Percentiles rank a stretch among this genome's conserved stretches.
phyloP scores from a whole-genome alignment of 75 land plant species.

The Sequoiadendron giganteum region DNA sequence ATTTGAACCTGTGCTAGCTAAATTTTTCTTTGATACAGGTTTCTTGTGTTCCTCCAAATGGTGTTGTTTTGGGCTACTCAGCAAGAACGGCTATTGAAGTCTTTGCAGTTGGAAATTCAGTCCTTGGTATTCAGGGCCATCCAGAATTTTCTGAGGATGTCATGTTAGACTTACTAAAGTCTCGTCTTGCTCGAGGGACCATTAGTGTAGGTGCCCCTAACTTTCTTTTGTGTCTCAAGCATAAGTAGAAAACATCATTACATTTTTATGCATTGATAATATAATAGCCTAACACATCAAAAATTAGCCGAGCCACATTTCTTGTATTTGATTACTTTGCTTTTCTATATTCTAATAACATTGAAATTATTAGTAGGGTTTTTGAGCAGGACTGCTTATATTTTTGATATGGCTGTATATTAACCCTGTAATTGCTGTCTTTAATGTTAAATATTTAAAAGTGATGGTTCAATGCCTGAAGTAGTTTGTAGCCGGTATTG shows the following conservation, averaged over 20 bases:
- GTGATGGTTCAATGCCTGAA: not conserved
- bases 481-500: not conserved
- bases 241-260: not conserved
- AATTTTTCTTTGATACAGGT: conserved; percentile 19
- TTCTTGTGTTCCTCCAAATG: conserved; percentile 28
- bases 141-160: conserved; percentile 40
- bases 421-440: not conserved
- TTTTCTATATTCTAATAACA: not conserved
- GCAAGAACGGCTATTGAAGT: conserved; percentile 25
- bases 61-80: conserved; percentile 30
- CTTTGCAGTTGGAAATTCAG: conserved; percentile 29
- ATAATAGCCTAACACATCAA: not conserved
- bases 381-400: not conserved
- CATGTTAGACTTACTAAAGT: conserved; percentile 20
- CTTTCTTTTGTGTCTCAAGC: not conserved
- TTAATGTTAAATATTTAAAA: not conserved
- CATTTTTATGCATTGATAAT: not conserved
- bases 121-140: conserved; percentile 39
- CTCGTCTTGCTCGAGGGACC: conserved; percentile 7
- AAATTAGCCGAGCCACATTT: not conserved
- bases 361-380: not conserved
- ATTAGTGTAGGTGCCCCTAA: conserved; percentile 22
- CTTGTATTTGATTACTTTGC: not conserved
- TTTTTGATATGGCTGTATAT: not conserved
- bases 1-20: not conserved